These are phyloP conservation scores for Massariosphaeria phaeospora DNA, from an alignment of 495 filamentous ascomycete genomes.

Conservation along the genomic window DNA sequence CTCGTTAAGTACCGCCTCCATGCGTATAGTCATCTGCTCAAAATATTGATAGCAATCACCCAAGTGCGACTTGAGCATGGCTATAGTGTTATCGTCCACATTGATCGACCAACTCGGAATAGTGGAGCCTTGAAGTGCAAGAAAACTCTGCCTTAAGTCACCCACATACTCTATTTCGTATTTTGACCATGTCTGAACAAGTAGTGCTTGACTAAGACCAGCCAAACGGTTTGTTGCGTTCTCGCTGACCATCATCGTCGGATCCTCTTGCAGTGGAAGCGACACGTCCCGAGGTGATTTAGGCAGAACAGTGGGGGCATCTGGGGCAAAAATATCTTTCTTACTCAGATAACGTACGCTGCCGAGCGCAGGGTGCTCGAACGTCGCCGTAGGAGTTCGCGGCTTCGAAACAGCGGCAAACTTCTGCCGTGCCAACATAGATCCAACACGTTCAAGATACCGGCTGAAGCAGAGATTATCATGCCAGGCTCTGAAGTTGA, in stretches of 20 bases:
- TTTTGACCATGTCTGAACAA: not conserved
- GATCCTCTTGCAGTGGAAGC: not conserved
- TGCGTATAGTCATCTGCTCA: not conserved
- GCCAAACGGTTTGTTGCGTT: not conserved
- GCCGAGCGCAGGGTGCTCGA: not conserved
- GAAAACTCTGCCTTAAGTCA: not conserved
- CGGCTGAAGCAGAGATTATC: constrained; percentile 37
- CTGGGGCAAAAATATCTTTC: not conserved
- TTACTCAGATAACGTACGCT: not conserved
- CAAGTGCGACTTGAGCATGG: not conserved
- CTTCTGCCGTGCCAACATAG: not conserved
- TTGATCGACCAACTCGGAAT: not conserved
- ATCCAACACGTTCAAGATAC: constrained; percentile 30
- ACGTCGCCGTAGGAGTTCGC: not conserved
- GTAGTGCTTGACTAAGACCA: constrained; percentile 1
- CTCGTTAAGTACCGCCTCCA: not conserved
- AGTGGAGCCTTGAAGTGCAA: not conserved
- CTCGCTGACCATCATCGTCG: not conserved
- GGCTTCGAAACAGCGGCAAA: not conserved
- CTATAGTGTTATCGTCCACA: not conserved
- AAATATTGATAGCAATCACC: not conserved
- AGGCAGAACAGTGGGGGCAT: not conserved
- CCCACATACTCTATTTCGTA: constrained; percentile 1
- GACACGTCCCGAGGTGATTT: not conserved
- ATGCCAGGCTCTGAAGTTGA: constrained; percentile 38